Percentiles rank a stretch among this genome's conserved stretches.
Evolutionary conservation across 352 stramenopile species (phyloP).

Genomic region (Globisporangium cederbergense): DNA sequence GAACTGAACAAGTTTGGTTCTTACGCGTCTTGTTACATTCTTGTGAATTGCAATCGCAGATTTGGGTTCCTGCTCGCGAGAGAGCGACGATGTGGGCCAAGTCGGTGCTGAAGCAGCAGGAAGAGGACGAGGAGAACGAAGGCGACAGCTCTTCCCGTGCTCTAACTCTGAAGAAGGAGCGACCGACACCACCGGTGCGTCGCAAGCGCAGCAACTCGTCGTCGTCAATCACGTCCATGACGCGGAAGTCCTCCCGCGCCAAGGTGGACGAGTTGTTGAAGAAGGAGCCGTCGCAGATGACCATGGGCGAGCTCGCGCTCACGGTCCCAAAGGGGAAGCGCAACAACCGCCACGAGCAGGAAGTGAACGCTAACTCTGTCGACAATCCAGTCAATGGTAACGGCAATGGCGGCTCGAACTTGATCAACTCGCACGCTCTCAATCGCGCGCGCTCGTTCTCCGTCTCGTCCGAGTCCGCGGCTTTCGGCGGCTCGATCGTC

Average conservation of each 20-base stretch:
- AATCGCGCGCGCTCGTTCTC: slow-evolving; percentile 58
- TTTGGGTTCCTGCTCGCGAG: slow-evolving; percentile 70
- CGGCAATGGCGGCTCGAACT: slow-evolving; percentile 17
- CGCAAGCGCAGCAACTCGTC: slow-evolving; percentile 62
- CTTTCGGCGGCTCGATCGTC: slow-evolving; percentile 62
- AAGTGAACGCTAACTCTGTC: slow-evolving; percentile 28
- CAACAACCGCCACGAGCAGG: slow-evolving; percentile 57
- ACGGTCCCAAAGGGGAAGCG: slow-evolving; percentile 65
- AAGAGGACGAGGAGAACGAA: slow-evolving; percentile 28
- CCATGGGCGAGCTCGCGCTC: slow-evolving; percentile 77
- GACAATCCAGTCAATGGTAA: slow-evolving; percentile 24
- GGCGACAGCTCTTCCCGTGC: slow-evolving; percentile 20
- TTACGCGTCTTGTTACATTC: background rate
- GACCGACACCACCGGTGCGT: slow-evolving; percentile 16
- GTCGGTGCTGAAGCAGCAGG: slow-evolving; percentile 47
- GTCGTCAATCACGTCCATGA: slow-evolving; percentile 39
- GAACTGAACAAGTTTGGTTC: background rate
- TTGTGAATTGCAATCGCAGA: slow-evolving; percentile 12
- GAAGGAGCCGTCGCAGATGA: slow-evolving; percentile 82
- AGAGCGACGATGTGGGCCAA: slow-evolving; percentile 72
- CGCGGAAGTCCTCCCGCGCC: slow-evolving; percentile 22
- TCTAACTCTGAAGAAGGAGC: slow-evolving; percentile 30
- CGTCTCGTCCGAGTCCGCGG: slow-evolving; percentile 57
- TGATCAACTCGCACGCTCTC: slow-evolving; percentile 39
- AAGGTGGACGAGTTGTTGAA: slow-evolving; percentile 58